Base-by-base conservation (phyloP, 2,329 filamentous ascomycete genomes). In the Parasarocladium wereldwijsianum region DNA sequence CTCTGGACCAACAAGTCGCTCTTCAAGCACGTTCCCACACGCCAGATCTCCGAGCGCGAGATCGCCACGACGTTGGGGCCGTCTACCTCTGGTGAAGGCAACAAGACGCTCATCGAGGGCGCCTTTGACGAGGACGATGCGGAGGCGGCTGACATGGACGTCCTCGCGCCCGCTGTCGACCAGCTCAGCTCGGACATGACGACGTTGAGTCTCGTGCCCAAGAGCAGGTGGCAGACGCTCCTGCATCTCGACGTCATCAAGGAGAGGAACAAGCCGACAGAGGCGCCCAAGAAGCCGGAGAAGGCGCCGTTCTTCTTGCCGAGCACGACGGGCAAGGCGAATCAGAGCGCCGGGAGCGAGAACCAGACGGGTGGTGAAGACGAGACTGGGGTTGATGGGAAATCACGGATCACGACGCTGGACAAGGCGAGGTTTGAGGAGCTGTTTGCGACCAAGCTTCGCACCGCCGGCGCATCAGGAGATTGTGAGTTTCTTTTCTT, bases 241-340 rank as follows among this genome's bases (percentile, higher is more conserved):
- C 63, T 98, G 17, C 83, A 98, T 50, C 66, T 98, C 3, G 90
- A 98, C 46, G 60, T 85, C 16, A 93, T 98, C 49, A 81, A 86
- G 57, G 73, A 85, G 53, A 80, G 90, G 36, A 98, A 98, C 56
- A 93, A 90, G 54, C 90, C 92, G 1, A 86, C 75, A 40, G 85
- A 94, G 51, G 72, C 86, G 0, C 86, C 86, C 11, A 94, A 94
- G 56, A 70, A 75, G 6, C 90, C 90, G 0, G 83, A 94, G 49
- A 93, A 92, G 47, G 87, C 87, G 0, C 92, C 90, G 0, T 96
- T 96, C 63, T 96, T 96, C 62, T 64, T 96, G 4, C 83, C 85
- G 0, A 77, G 77, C 0, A 58, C 77, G 4, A 62, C 64, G 6
- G 54, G 49, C 4, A 54, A 53, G 2, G 44, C 38, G 3, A 45